phyloP scores from a whole-genome alignment of 1,284 basidiomycete genomes.

The Malassezia arunalokei region DNA sequence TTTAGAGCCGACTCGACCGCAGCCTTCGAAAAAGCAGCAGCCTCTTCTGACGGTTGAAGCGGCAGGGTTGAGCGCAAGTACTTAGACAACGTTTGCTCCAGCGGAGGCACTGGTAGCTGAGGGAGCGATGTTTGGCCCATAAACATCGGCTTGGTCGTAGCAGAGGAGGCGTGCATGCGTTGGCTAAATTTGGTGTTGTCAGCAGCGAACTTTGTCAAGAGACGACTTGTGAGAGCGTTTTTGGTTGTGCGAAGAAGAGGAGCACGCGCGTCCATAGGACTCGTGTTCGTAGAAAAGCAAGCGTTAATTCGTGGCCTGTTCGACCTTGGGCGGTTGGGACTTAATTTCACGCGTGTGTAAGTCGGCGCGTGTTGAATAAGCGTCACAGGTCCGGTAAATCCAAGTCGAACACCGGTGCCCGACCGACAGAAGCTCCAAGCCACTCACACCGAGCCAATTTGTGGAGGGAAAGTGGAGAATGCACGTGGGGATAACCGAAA shows the following conservation, averaged over 20 bases:
- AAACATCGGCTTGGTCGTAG: constrained; percentile 21
- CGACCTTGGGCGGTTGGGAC: no score
- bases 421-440: no score
- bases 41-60: constrained; percentile 20
- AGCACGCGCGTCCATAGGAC: neutral
- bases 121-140: constrained; percentile 38
- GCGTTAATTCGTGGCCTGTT: neutral
- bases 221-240: neutral
- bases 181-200: neutral
- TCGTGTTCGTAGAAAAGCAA: neutral
- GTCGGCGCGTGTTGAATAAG: no score
- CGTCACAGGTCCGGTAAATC: no score
- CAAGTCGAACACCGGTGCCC: no score
- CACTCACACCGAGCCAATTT: no score
- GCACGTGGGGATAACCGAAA: no score
- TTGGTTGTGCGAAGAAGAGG: neutral
- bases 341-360: no score
- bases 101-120: constrained; percentile 37
- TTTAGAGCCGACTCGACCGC: constrained; percentile 52
- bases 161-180: constrained; percentile 8
- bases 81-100: constrained; percentile 40
- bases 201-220: neutral
- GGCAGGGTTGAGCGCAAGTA: constrained; percentile 38
- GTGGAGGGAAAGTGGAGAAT: no score
- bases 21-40: constrained; percentile 27